Base-by-base conservation (phyloP, 2,329 filamentous ascomycete genomes). In the Aulographum hederae region DNA sequence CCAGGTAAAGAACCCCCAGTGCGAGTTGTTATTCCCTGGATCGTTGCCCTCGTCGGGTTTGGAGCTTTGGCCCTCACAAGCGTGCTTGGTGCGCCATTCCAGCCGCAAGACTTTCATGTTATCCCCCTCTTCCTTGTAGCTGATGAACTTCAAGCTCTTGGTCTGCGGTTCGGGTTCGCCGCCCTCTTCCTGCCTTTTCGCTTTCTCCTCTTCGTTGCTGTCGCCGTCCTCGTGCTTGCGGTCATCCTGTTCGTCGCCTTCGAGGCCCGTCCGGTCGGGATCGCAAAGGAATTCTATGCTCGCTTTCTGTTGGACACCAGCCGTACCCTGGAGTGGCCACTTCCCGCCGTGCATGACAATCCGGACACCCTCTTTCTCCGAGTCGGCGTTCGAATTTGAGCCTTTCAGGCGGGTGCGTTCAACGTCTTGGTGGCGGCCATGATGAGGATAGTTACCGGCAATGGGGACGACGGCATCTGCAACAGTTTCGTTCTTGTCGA, bases 1-100 rank as follows among this genome's bases (percentile, higher is more conserved):
- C 89, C 89, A 98, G 13, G 86, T 94, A 47, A 95, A 95, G 62
- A 94, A 89, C 2, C 89, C 89, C 89, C 86, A 95, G 6, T 56
- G 58, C 12, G 61, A 56, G 30, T 58, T 55, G 42, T 58, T 58
- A 21, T 60, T 57, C n/a, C n/a, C n/a, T n/a, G n/a, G n/a, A 23
- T 48, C 53, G 17, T 51, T 51, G 31, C 47, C 46, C 32, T 54
- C 50, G 43, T 44, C 52, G 45, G 4, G 39, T 39, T 23, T 39
- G 18, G 56, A 60, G 13, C 29, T 20, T 1, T 28, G 20, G 18
- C 32, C 26, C 47, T 82, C 74, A 51, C 89, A 95, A 1, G 81
- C 86, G 47, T 82, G 74, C 52, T 86, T 82, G 11, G 86, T 94
- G 47, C 67, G 61, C 86, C 86, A 98, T 21, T 78, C 74, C 46